Evolutionary conservation across 2,329 filamentous ascomycete genomes (phyloP), one percentile per base, ranked within the genome.

Genomic region (Verticillium nubilum): DNA sequence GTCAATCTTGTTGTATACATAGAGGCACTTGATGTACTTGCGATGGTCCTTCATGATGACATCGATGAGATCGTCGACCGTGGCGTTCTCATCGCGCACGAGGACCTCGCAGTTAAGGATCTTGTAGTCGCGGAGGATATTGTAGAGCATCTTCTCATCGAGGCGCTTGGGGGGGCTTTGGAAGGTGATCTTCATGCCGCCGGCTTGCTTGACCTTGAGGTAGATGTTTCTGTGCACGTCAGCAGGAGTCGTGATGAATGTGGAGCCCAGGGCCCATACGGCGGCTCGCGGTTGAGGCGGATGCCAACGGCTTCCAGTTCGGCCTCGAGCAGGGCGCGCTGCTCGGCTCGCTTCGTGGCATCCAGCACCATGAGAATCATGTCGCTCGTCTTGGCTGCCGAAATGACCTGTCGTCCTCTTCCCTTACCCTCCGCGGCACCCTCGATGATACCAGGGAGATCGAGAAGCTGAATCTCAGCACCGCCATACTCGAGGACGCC

Each of bases 1-100:
- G 78, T 99, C 95, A 77, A 99, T 96, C 79, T 99, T 99, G 88
- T 99, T 99, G 86, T 99, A 99, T 31, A 98, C 94, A 77, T 99
- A 99, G 31, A 99, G 83, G 71, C 91, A 88, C 73, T 82, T 86
- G 80, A 99, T 97, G 80, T 99, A 99, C 75, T 96, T 99, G 71
- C 95, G 83, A 80, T 99, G 95, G 72, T 97, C 92, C 76, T 95
- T 96, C 94, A 98, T 98, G 76, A 99, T 97, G 62, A 97, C 92
- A 74, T 99, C 95, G 78, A 99, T 99, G 74, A 99, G 90, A 76
- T 99, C 94, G 77, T 99, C 95, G 35, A 99, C 92, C 1, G 95
- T 98, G 47, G 90, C 92, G 72, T 96, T 87, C 70, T 99, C 95
- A 72, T 99, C 95, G 68, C 95, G 90, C 17, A 99, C 86, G 25